Conservation (phyloP, 345 rosid genomes). For the Hibiscus trionum region DNA sequence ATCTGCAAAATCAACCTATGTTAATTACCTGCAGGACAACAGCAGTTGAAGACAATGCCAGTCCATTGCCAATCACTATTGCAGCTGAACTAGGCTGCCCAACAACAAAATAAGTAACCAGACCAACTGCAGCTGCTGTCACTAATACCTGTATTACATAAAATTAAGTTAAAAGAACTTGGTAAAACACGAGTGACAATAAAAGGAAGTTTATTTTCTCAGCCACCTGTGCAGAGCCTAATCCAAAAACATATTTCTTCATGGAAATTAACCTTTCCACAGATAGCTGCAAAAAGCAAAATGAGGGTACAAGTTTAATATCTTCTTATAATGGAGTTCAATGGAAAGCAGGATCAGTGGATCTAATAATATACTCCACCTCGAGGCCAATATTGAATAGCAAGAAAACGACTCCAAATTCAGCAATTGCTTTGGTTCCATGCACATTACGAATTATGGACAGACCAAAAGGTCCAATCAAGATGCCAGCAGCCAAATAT, state of each 20-base stretch:
- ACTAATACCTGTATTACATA: conserved; percentile 66
- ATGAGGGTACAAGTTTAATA: conserved; percentile 17
- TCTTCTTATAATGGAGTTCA: conserved; percentile 17
- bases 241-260: conserved; percentile 98
- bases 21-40: conserved; percentile 83
- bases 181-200: neutral
- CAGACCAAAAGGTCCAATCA: conserved; percentile 96
- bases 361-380: conserved; percentile 39
- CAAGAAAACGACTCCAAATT: conserved; percentile 97
- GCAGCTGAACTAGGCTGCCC: conserved; percentile 90
- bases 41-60: conserved; percentile 95
- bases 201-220: conserved; percentile 15
- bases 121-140: conserved; percentile 82
- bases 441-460: conserved; percentile 96
- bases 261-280: conserved; percentile 99
- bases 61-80: conserved; percentile 93
- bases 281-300: conserved; percentile 65
- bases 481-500: conserved; percentile 96
- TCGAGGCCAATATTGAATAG: conserved; percentile 97
- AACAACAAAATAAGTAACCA: conserved; percentile 70
- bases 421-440: conserved; percentile 96
- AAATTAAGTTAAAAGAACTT: conserved; percentile 10
- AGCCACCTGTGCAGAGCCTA: conserved; percentile 90
- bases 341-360: conserved; percentile 12
- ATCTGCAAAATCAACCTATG: conserved; percentile 12